Evolutionary conservation across 331 rosid species (phyloP).

Genomic region (Arachis monticola): DNA sequence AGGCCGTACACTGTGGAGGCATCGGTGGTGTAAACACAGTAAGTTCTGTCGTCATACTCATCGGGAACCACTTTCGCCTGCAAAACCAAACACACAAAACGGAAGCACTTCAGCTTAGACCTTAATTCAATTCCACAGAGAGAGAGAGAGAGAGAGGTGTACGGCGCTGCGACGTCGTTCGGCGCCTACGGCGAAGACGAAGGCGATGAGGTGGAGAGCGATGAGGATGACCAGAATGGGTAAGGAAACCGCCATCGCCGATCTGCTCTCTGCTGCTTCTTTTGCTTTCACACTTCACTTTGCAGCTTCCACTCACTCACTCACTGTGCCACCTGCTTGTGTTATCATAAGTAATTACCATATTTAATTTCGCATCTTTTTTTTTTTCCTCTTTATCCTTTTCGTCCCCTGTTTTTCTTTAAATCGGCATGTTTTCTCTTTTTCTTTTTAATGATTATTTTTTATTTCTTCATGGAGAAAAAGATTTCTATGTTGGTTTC

Average conservation of each 20-base stretch:
- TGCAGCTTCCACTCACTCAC: conserved; percentile 36
- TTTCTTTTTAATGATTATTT: not conserved
- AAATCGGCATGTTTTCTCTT: not conserved
- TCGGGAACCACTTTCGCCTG: conserved; percentile 71
- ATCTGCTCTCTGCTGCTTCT: not conserved
- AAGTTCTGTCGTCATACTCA: conserved; percentile 70
- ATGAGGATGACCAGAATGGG: conserved; percentile 57
- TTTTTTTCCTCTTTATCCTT: not conserved
- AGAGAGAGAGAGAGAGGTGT: not conserved
- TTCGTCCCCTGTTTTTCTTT: not conserved
- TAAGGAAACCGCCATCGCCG: conserved; percentile 64
- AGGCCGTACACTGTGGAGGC: conserved; percentile 91
- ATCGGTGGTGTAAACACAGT: conserved; percentile 76
- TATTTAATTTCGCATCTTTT: not conserved
- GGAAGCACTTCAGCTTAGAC: not conserved
- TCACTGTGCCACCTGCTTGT: not conserved
- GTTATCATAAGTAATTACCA: not conserved
- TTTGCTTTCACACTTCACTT: conserved; percentile 4
- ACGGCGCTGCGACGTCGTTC: conserved; percentile 90
- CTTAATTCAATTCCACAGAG: not conserved
- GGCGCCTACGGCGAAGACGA: conserved; percentile 86
- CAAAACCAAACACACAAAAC: not conserved
- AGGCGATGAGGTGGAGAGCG: conserved; percentile 89
- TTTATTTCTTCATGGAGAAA: not conserved
- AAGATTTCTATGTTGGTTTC: not conserved